A percentile compares a stretch with the other conserved stretches of the same genome.
Evolutionary conservation across 495 filamentous ascomycete genomes (phyloP).

Genomic region (Jackrogersella multiformis): DNA sequence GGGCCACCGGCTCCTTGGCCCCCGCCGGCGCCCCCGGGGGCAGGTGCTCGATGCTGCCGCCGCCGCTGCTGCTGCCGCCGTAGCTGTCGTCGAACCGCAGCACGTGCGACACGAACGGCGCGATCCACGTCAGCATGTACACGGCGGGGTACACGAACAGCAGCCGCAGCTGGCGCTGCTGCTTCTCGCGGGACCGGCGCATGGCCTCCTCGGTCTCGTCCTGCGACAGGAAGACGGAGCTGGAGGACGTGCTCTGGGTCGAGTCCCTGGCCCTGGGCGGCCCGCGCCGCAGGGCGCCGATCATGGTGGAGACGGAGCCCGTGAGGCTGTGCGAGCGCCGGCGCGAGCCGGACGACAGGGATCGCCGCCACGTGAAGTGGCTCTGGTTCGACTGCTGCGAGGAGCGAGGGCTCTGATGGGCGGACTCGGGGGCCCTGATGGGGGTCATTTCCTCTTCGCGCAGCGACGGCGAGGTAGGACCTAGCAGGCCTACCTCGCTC

Average conservation of each 20-base stretch:
- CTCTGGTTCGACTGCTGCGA: constrained; percentile 7
- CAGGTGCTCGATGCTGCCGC: constrained; percentile 42
- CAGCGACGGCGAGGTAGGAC: constrained; percentile 13
- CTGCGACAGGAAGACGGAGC: constrained; percentile 33
- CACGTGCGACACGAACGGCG: constrained; percentile 72
- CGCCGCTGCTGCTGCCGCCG: constrained; percentile 46
- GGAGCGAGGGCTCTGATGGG: neutral
- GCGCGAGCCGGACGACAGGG: constrained; percentile 11
- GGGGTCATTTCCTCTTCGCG: constrained; percentile 1
- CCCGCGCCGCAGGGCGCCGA: constrained; percentile 43
- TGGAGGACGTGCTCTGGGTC: constrained; percentile 5
- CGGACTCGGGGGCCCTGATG: constrained; percentile 10
- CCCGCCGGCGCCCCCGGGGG: too few species aligned
- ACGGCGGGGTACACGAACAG: constrained; percentile 76
- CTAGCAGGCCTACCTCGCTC: constrained; percentile 1
- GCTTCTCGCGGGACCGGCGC: constrained; percentile 58
- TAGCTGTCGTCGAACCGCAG: constrained; percentile 60
- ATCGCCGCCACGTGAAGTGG: constrained; percentile 18
- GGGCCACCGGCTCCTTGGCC: constrained; percentile 56
- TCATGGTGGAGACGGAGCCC: constrained; percentile 34
- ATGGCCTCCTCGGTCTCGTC: constrained; percentile 43
- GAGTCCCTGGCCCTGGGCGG: constrained; percentile 11
- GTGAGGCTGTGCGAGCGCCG: constrained; percentile 1
- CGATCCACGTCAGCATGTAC: constrained; percentile 76
- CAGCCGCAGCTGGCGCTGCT: constrained; percentile 71